Conservation (phyloP, 345 rosid species). For the Combretum micranthum region DNA sequence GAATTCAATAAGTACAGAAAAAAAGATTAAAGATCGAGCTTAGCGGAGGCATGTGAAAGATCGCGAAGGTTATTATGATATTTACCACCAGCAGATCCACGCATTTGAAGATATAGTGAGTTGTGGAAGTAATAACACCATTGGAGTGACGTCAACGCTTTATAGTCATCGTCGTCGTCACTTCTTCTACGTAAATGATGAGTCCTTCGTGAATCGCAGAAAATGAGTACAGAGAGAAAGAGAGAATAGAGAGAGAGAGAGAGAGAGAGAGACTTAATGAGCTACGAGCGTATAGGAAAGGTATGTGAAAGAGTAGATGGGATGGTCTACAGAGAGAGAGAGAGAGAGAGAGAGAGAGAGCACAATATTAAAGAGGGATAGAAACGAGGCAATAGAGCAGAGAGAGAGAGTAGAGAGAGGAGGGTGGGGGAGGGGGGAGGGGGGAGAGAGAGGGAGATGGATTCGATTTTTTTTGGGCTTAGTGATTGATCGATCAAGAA, state of each 20-base stretch:
- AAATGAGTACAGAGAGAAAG: not conserved
- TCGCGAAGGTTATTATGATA: not conserved
- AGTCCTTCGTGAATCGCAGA: not conserved
- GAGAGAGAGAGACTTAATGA: not conserved
- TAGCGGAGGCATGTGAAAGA: not conserved
- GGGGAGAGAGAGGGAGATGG: constrained; percentile 6
- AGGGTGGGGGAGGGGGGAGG: not conserved
- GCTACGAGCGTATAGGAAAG: too few species aligned
- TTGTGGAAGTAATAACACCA: not conserved
- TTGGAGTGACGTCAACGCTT: too few species aligned
- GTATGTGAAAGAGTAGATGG: not conserved
- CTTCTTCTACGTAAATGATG: too few species aligned
- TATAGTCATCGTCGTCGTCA: too few species aligned
- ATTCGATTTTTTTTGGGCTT: constrained; percentile 6
- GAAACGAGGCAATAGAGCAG: constrained; percentile 8
- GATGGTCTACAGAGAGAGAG: not conserved
- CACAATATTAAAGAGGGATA: constrained; percentile 3
- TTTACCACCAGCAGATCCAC: constrained; percentile 14
- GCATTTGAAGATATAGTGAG: not conserved
- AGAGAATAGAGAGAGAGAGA: not conserved
- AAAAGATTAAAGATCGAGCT: not conserved
- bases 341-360: not conserved
- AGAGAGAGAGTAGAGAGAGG: constrained; percentile 4
- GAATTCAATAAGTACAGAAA: too few species aligned
- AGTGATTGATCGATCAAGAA: constrained; percentile 1